Evolutionary conservation across 2,329 filamentous ascomycete genomes (phyloP).

Genomic region (Calonectria leucothoes): DNA sequence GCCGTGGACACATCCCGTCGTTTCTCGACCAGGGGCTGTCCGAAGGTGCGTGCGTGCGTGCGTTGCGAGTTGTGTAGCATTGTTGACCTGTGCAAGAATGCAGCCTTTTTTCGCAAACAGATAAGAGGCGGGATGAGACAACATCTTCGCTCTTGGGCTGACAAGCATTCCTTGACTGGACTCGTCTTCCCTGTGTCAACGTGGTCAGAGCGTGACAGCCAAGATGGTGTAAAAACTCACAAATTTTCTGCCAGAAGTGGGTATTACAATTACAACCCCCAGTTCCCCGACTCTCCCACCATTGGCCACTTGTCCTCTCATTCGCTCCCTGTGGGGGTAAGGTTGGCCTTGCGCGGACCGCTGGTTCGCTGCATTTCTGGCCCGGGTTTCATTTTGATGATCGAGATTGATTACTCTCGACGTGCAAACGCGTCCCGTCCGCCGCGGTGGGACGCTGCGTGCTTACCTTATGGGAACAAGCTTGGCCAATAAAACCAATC

Average conservation of each 20-base stretch:
- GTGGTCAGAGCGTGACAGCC: neutral
- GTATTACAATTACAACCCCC: neutral
- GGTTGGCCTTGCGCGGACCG: too few species aligned
- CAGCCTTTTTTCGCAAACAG: too few species aligned
- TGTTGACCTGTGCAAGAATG: too few species aligned
- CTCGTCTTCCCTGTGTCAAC: neutral
- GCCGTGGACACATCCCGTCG: too few species aligned
- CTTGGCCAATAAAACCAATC: neutral
- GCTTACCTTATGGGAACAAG: neutral
- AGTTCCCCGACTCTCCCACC: neutral
- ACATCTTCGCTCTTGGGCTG: too few species aligned
- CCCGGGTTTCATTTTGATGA: neutral
- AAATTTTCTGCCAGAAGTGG: neutral
- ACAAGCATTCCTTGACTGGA: too few species aligned
- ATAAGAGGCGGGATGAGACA: too few species aligned
- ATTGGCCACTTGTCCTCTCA: neutral
- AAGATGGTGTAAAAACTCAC: neutral
- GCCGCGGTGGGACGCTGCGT: neutral
- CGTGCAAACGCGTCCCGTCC: neutral
- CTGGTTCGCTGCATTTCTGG: too few species aligned
- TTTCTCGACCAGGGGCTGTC: too few species aligned
- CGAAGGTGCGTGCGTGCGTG: too few species aligned
- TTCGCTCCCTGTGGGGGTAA: neutral
- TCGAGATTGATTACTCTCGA: neutral
- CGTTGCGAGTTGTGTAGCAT: too few species aligned